These are phyloP conservation scores for Xylaria sp. DNA, from an alignment of 2,329 filamentous ascomycete genomes.

Conservation along the genomic window DNA sequence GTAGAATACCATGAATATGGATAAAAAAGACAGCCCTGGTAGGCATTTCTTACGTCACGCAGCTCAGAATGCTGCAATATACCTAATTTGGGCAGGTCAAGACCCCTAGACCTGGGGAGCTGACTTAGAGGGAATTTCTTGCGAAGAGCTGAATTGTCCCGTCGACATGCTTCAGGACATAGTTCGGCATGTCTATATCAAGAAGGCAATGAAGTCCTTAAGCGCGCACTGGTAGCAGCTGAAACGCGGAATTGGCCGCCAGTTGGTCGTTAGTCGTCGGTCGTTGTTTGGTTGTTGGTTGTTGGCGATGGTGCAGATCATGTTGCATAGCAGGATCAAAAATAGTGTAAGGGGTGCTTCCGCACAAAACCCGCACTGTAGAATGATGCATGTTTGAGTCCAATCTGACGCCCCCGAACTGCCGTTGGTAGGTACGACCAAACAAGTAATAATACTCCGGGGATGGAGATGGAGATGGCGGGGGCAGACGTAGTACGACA, in stretches of 20 bases:
- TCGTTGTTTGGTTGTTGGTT: neutral
- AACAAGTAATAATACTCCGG: neutral
- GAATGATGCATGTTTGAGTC: neutral
- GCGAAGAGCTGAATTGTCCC: neutral
- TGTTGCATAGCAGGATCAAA: neutral
- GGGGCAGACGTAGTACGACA: neutral
- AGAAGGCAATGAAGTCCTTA: neutral
- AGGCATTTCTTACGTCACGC: no score
- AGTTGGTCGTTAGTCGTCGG: neutral
- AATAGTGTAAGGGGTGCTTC: neutral
- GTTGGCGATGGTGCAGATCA: conserved; percentile 7
- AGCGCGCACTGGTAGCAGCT: neutral
- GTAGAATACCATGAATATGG: no score
- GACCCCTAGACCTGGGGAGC: no score
- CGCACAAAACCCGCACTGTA: neutral
- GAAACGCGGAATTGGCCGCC: neutral
- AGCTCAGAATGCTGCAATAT: no score
- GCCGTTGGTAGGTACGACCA: no score
- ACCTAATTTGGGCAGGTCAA: no score
- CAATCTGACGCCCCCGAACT: conserved; percentile 9
- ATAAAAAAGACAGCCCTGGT: no score
- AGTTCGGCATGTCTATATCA: neutral
- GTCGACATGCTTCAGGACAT: neutral
- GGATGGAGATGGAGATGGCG: neutral
- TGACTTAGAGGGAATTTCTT: neutral